Evolutionary conservation across 2,329 filamentous ascomycete species (phyloP), one percentile per base, ranked within the genome.

Genomic region (Colletotrichum costaricense): DNA sequence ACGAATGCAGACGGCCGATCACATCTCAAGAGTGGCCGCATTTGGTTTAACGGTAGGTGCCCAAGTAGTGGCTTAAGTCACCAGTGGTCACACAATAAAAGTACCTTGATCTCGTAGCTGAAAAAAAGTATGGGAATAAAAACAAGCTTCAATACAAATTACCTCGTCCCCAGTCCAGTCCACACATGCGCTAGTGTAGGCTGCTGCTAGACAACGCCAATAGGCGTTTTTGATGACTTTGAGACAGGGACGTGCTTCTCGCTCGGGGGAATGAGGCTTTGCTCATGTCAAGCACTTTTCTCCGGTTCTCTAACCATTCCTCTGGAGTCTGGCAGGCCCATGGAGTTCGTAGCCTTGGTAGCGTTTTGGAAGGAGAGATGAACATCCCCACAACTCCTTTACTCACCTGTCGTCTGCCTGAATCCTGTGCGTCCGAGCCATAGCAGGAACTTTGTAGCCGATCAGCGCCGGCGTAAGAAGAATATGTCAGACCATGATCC

Each of bases 1-100:
- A 73, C 62, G 67, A 33, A 72, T 49, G 54, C 38, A 70, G 66
- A 56, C 26, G 26, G 38, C 56, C 55, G 52, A 55, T 28, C 26
- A 55, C 24, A 54, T 33, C 28, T 63, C 5, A 24, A 42, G 9
- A 33, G 55, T 30, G 55, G 24, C 70, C 66, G 70, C 66, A 72
- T 63, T n/a, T 14, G 66, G 70, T 14, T 55, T 69, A 64, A 72
- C 19, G 28, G 24, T 5, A 22, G 28, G 16, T 12, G 42, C 42
- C 52, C 66, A 12, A 19, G 57, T 35, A 22, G 57, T 35, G 3
- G 19, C 55, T 5, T 2, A 26, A 58, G 54, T 35, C 35, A 16
- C 38, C 38, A 42, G 38, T 42, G 38, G 38, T 42, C 33, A 35
- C 68, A 67, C 64, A 55, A 35, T 12, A 24, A 16, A 5, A 54